phyloP scores from a whole-genome alignment of 2,329 filamentous ascomycete genomes.

The Trichoderma afroharzianum region DNA sequence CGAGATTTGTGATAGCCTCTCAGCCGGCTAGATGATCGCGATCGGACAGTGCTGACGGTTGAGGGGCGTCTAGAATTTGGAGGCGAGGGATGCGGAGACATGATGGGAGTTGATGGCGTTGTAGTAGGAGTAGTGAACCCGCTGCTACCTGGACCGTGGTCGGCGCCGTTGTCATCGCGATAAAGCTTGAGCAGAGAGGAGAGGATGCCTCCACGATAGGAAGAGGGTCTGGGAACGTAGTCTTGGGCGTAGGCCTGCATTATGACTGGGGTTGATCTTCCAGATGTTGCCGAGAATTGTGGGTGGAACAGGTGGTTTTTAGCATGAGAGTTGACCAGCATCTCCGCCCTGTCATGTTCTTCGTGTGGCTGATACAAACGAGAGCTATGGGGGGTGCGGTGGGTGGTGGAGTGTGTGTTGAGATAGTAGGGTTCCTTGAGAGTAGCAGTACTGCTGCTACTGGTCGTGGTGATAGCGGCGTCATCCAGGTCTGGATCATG shows the following conservation, averaged over 20 bases:
- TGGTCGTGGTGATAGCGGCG: constrained; percentile 18
- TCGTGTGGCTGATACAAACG: constrained; percentile 22
- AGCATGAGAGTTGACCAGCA: constrained; percentile 34
- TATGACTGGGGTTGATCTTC: constrained; percentile 36
- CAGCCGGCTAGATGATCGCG: constrained; percentile 38
- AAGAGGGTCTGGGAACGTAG: constrained; percentile 63
- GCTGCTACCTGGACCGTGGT: constrained; percentile 32
- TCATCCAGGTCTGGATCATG: constrained; percentile 19
- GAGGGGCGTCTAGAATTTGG: constrained; percentile 40
- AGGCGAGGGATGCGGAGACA: constrained; percentile 42
- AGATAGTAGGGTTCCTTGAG: neutral
- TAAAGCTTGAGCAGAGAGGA: constrained; percentile 70
- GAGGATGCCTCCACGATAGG: constrained; percentile 71
- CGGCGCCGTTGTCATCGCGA: constrained; percentile 43
- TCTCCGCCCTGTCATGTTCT: constrained; percentile 32
- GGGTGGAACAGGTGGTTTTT: constrained; percentile 31
- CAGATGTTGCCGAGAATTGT: constrained; percentile 29
- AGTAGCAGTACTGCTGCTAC: constrained; percentile 5
- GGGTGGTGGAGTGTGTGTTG: constrained; percentile 19
- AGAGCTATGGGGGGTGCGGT: constrained; percentile 24
- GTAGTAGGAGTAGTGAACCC: constrained; percentile 40
- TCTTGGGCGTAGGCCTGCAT: constrained; percentile 49
- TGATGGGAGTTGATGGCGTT: constrained; percentile 36
- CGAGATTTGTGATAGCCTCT: constrained; percentile 41
- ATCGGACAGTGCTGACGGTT: constrained; percentile 27